These are phyloP conservation scores for Moniliella sp. DNA, from an alignment of 1,284 basidiomycete genomes.

Conservation along the genomic window DNA sequence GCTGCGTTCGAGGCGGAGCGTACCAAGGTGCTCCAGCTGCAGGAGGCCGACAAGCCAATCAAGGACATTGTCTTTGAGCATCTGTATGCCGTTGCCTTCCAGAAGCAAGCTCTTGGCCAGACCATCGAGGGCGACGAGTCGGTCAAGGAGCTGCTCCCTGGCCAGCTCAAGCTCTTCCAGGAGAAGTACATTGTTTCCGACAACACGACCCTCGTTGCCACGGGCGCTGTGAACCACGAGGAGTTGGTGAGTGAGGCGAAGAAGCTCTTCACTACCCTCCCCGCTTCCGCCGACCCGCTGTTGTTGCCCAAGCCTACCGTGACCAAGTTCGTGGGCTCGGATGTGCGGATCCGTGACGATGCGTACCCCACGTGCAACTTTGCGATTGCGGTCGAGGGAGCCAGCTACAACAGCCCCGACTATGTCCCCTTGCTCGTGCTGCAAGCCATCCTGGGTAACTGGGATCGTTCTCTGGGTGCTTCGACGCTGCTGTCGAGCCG, in stretches of 20 bases:
- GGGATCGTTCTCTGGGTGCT: slow-evolving; percentile 88
- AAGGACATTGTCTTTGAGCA: slow-evolving; percentile 99
- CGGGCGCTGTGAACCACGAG: slow-evolving; percentile 77
- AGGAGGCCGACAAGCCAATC: slow-evolving; percentile 94
- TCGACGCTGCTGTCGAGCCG: slow-evolving; percentile 71
- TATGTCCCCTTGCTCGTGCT: slow-evolving; percentile 99
- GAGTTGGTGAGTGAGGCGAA: slow-evolving; percentile 84
- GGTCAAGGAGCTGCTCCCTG: slow-evolving; percentile 75
- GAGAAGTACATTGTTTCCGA: slow-evolving; percentile 93
- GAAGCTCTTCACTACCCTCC: slow-evolving; percentile 73
- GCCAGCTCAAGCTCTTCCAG: slow-evolving; percentile 75
- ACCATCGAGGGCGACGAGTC: slow-evolving; percentile 89
- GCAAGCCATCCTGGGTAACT: slow-evolving; percentile 95
- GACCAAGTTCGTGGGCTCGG: slow-evolving; percentile 75
- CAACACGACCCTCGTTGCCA: slow-evolving; percentile 92
- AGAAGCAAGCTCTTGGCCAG: slow-evolving; percentile 77
- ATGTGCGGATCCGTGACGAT: slow-evolving; percentile 88
- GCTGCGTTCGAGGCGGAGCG: slow-evolving; percentile 80
- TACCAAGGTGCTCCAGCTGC: slow-evolving; percentile 90
- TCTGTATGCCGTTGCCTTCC: slow-evolving; percentile 85
- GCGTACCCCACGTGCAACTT: slow-evolving; percentile 67
- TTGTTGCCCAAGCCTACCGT: slow-evolving; percentile 47
- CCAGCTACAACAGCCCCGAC: slow-evolving; percentile 89
- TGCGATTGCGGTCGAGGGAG: slow-evolving; percentile 91
- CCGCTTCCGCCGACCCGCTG: slow-evolving; percentile 67